phyloP scores from a whole-genome alignment of 768 basidiomycete species.

The Kwoniella europaea region DNA sequence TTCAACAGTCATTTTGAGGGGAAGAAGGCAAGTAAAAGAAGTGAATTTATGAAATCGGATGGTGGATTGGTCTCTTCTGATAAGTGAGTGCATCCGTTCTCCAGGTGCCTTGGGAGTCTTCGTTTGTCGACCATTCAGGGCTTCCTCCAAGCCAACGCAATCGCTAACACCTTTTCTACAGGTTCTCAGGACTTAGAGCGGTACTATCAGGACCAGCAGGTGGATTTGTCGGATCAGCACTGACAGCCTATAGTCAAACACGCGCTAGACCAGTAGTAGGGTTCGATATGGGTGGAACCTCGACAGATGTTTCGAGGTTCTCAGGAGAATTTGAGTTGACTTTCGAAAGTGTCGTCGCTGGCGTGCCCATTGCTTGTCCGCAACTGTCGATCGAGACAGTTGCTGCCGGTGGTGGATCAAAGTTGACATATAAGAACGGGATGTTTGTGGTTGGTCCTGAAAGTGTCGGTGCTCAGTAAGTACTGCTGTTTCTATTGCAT shows the following conservation, averaged over 20 bases:
- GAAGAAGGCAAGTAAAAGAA: slow-evolving; percentile 32
- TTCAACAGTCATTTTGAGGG: slow-evolving; percentile 44
- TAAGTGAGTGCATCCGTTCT: slow-evolving; percentile 27
- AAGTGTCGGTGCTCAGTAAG: slow-evolving; percentile 41
- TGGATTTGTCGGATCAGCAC: slow-evolving; percentile 91
- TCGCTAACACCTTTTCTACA: slow-evolving; percentile 55
- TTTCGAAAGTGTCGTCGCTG: slow-evolving; percentile 49
- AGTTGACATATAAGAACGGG: slow-evolving; percentile 85
- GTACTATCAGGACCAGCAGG: slow-evolving; percentile 88
- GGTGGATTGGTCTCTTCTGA: slow-evolving; percentile 58
- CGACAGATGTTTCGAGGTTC: slow-evolving; percentile 88
- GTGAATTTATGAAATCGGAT: slow-evolving; percentile 86
- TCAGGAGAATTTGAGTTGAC: slow-evolving; percentile 89
- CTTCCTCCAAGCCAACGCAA: background rate
- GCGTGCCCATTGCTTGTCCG: slow-evolving; percentile 45
- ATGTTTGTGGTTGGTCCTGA: slow-evolving; percentile 92
- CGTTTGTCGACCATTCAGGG: no score
- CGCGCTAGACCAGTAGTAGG: slow-evolving; percentile 79
- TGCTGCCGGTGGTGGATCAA: slow-evolving; percentile 79
- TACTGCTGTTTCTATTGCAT: slow-evolving; percentile 52
- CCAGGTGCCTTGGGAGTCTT: no score
- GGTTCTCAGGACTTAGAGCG: slow-evolving; percentile 91
- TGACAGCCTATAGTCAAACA: slow-evolving; percentile 83
- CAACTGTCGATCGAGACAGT: slow-evolving; percentile 49
- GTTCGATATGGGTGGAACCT: slow-evolving; percentile 71